Base-by-base conservation (phyloP, 345 rosid genomes). In the Arabis hirsuta region DNA sequence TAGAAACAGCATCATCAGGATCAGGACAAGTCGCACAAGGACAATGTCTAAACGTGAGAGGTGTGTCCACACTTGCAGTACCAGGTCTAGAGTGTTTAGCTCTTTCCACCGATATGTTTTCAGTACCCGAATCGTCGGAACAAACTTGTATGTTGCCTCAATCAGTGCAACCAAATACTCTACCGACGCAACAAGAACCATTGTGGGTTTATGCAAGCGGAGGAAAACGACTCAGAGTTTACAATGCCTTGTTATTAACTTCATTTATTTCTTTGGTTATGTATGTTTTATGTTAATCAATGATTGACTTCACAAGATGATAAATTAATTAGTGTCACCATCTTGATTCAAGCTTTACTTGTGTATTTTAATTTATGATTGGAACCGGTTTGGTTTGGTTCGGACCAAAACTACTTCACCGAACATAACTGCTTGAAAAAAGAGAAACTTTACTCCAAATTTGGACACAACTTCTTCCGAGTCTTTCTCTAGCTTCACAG, bases 11-110 rank as follows among this genome's bases (percentile, higher is more conserved):
- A n/a, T 50, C 69, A 38, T 68, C 54, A 69, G 71, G 59, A 47
- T 38, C 38, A 11, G 77, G 77, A 50, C 65, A 70, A 62, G 44
- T 56, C 7, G 71, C 75, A 20, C 71, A 14, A 13, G 79, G 80
- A 70, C 65, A 63, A 2, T 76, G 80, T 64, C 51, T 50, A 55
- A 76, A 76, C 60, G 80, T 63, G 66, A 63, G 69, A 64, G 80
- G 72, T 47, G 60, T 50, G 54, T 63, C 80, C 8, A 76, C 80
- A 38, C 66, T 62, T 11, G 71, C 76, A 0, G 71, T 76, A 22
- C 71, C 80, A 9, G 80, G 76, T 26, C 54, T 76, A 48, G 80
- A 76, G 46, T 76, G 80, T 3, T 51, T 76, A 64, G 55, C 62
- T 1, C 76, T 70, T 47, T 13, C 76, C 22, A 20, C 71, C 24